Percentiles rank a stretch among this genome's conserved stretches.
These are phyloP conservation scores for Oryza glumipatula DNA, from an alignment of 176 grass and related monocot species.

Conservation along the genomic window DNA sequence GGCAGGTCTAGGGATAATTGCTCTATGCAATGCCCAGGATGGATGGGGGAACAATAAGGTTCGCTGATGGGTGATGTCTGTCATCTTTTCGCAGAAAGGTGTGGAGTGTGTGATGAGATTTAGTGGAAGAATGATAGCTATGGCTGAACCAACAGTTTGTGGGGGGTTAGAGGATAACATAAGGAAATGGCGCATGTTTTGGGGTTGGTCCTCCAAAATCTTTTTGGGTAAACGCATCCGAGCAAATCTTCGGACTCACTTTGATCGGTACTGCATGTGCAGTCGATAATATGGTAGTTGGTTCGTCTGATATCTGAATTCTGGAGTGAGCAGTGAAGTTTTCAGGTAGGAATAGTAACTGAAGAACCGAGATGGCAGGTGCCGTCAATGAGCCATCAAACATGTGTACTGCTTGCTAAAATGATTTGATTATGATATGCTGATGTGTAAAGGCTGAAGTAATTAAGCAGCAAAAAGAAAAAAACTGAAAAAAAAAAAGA, in stretches of 20 bases:
- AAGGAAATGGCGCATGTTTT: constrained; percentile 40
- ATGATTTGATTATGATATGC: constrained; percentile 7
- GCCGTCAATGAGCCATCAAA: constrained; percentile 10
- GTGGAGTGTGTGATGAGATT: constrained; percentile 39
- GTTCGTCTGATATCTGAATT: constrained; percentile 13
- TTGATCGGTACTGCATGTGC: constrained; percentile 27
- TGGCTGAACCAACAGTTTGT: constrained; percentile 48
- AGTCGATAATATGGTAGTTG: constrained; percentile 24
- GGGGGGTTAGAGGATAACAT: constrained; percentile 39
- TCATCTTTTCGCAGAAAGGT: constrained; percentile 41
- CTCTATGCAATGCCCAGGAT: constrained; percentile 26
- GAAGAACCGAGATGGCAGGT: constrained; percentile 31
- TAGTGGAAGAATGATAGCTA: constrained; percentile 52
- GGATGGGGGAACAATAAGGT: constrained; percentile 27
- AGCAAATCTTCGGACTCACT: background rate
- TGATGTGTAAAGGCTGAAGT: background rate
- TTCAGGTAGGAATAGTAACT: constrained; percentile 15
- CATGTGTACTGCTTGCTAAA: constrained; percentile 13
- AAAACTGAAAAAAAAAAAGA: background rate
- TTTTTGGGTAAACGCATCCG: constrained; percentile 33
- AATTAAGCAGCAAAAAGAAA: constrained; percentile 5
- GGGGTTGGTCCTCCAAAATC: constrained; percentile 28
- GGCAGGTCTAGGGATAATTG: constrained; percentile 4
- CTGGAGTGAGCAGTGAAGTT: constrained; percentile 5
- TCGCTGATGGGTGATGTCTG: constrained; percentile 35